Evolutionary conservation across 345 rosid species (phyloP).

Genomic region (Arabidopsis arenosa): DNA sequence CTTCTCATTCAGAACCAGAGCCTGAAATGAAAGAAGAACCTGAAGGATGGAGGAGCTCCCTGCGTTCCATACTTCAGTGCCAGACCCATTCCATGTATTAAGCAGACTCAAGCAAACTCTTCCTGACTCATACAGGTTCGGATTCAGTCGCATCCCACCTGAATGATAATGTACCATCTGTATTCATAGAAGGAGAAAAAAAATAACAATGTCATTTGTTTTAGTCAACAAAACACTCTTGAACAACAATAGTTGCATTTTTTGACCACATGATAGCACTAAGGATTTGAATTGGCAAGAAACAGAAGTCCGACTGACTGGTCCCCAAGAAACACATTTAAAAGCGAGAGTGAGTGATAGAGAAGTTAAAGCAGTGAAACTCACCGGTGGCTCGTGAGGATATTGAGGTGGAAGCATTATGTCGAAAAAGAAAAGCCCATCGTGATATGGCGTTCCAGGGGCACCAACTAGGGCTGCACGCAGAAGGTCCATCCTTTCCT

Average conservation of each 20-base stretch:
- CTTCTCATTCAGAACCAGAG: conserved; percentile 95
- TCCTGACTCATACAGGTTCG: conserved; percentile 91
- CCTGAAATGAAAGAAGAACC: conserved; percentile 93
- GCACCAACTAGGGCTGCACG: conserved; percentile 87
- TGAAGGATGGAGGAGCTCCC: conserved; percentile 81
- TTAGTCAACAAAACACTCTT: conserved; percentile 8
- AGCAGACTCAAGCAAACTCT: conserved; percentile 90
- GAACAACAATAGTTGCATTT: conserved; percentile 4
- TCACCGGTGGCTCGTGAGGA: conserved; percentile 92
- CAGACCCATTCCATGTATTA: conserved; percentile 90
- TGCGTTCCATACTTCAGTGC: conserved; percentile 90
- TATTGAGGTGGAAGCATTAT: conserved; percentile 81
- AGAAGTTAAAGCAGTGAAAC: conserved; percentile 39
- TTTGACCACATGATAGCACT: background rate
- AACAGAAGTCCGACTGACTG: conserved; percentile 10
- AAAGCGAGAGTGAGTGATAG: conserved; percentile 7
- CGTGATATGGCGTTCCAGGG: conserved; percentile 88
- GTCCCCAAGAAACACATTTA: conserved; percentile 25
- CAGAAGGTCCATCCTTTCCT: conserved; percentile 87
- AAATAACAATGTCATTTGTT: background rate
- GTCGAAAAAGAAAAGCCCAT: conserved; percentile 95
- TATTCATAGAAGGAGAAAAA: conserved; percentile 24
- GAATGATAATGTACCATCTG: conserved; percentile 89
- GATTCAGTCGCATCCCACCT: conserved; percentile 89
- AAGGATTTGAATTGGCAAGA: background rate